Base-by-base conservation (phyloP, 768 basidiomycete genomes). In the Pleurotus ostreatus region DNA sequence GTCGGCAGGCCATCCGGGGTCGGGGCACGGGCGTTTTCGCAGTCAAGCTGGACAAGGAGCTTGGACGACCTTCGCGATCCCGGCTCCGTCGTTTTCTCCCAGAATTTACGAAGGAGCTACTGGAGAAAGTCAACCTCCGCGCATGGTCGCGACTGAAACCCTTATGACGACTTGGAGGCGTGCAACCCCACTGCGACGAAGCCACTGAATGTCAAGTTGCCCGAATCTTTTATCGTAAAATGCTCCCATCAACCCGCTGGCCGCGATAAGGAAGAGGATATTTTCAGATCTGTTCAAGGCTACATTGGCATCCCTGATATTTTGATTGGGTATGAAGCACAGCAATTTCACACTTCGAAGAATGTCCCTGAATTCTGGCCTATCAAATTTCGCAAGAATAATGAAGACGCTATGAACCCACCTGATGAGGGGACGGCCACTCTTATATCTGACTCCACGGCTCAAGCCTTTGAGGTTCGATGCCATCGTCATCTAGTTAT, bases 221-320 rank as follows among this genome's bases (percentile, higher is more conserved):
- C 49, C 13, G 49, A 49, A 5, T 34, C 13, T 6, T 49, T 49
- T n/a, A 37, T 49, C 34, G 22, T 49, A 16, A 49, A 49, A 22
- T 49, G 49, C 18, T 49, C 49, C 7, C 22, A 15, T 37, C 25
- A 30, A 30, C 30, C 49, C 37, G 6, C 15, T 37, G 49, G 37
- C 13, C 49, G 49, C 11, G 30, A 30, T 8, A 37, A 49, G 38
- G 56, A 57, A 41, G 30, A 57, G 49, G 39, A 51, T 23, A 41
- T 57, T 20, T 57, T 57, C 39, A 25, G 39, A 22, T 20, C 15
- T 47, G 56, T 44, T n/a, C 56, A 52, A 25, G 34, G 49, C n/a
- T 49, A 51, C 25, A 40, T 57, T 23, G 56, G 56, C n/a, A 52
- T 57, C 40, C 56, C 56, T 22, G 41, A 49, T 20, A 52, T 57